Base-by-base conservation (phyloP, 73 alveolate species). In the Paramecium primaurelia region DNA sequence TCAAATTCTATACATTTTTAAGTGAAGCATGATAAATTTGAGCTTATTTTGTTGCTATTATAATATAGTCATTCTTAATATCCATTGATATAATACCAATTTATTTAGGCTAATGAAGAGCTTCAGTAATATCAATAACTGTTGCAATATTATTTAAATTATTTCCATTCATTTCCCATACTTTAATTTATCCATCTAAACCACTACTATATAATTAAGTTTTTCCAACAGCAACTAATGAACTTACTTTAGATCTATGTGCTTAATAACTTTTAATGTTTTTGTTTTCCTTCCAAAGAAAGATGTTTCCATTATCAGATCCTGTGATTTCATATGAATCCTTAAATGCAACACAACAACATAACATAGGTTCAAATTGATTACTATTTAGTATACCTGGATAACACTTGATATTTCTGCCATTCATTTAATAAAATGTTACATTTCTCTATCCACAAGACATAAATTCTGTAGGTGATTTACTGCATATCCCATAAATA, bases 11-110 rank as follows among this genome's bases (percentile, higher is more conserved):
- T 9, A 71, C 20, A 71, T 71, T 37, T 34, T 58, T 44, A 42
- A 85, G 91, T 77, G 92, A 93, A n/a, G 95, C 54, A 92, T 97
- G 97, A 69, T 94, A 92, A 34, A 97, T 95, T 83, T 97, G 97
- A 30, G 98, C 98, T 30, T 97, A 99, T 96, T 97, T 93, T 38
- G 99, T 95, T 71, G 98, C 98, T 34, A 97, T 96, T 58, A 97
- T 84, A 40, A 96, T 80, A 20, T n/a, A 4, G 20, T 94, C 96
- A 68, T 91, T 87, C 25, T 84, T 92, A 59, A 93, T 94, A 60
- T 86, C 34, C 14, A 71, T 69, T 51, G 93, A 97, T 38, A 97
- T 58, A 8, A 97, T 86, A 84, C 98, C 95, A 47, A 97, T 88
- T n/a, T 12, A n/a, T 69, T 95, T 95, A 1, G 86, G 86, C 22